These are phyloP conservation scores for Fremontodendron californicum DNA, from an alignment of 345 rosid genomes.

Conservation along the genomic window DNA sequence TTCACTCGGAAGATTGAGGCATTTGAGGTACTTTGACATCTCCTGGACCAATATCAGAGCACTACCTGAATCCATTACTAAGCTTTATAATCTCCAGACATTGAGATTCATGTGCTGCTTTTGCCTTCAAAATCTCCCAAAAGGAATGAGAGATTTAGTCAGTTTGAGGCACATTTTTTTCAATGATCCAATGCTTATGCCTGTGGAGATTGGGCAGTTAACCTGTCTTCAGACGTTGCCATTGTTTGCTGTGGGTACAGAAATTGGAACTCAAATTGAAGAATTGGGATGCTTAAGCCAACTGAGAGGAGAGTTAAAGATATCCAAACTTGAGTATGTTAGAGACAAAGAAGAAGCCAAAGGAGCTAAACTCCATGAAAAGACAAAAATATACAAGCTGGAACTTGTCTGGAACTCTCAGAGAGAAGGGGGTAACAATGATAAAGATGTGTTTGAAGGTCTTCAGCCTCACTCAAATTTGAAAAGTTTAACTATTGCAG, in stretches of 20 bases:
- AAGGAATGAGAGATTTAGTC: neutral
- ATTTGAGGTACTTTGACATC: conserved; percentile 6
- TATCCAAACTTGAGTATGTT: neutral
- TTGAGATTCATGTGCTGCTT: neutral
- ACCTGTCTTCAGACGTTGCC: neutral
- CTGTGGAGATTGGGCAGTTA: neutral
- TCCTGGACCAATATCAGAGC: neutral
- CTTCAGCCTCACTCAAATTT: neutral
- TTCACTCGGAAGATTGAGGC: conserved; percentile 7
- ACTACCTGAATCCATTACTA: conserved; percentile 2
- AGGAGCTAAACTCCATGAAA: neutral
- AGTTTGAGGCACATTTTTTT: neutral
- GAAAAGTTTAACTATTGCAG: neutral
- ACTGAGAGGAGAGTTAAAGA: neutral
- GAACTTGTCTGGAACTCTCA: neutral
- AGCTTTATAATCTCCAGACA: conserved; percentile 15
- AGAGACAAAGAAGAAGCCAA: neutral
- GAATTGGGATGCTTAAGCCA: neutral
- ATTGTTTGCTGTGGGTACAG: neutral
- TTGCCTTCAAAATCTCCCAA: neutral
- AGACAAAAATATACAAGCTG: neutral
- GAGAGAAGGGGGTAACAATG: neutral
- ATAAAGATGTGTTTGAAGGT: neutral
- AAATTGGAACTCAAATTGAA: neutral
- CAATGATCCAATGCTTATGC: neutral